These are phyloP conservation scores for Chloris gayana DNA, from an alignment of 176 grass and related monocot species.

Conservation along the genomic window DNA sequence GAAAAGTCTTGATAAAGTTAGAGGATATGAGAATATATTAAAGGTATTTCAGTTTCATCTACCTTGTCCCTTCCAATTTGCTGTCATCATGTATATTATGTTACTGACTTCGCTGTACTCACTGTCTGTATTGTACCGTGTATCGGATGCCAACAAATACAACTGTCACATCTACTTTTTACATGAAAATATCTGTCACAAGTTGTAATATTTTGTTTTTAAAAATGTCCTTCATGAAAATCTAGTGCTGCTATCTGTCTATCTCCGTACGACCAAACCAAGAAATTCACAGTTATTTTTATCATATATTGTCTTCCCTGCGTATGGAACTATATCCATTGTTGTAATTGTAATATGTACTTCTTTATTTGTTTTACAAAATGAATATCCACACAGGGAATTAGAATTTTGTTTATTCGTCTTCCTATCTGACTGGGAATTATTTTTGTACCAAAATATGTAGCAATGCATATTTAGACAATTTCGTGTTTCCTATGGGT, in stretches of 20 bases:
- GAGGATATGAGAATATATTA: slow-evolving; percentile 7
- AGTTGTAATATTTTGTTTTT: neutral
- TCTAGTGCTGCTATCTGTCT: neutral
- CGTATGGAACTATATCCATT: neutral
- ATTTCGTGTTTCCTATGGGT: too few species aligned
- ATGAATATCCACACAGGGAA: slow-evolving; percentile 2
- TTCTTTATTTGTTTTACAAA: slow-evolving; percentile 5
- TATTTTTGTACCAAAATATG: slow-evolving; percentile 4
- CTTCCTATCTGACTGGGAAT: slow-evolving; percentile 14
- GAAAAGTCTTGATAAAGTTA: slow-evolving; percentile 33
- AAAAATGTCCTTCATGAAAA: neutral
- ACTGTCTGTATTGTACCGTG: neutral
- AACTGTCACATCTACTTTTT: neutral
- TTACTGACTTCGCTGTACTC: neutral
- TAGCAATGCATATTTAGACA: neutral
- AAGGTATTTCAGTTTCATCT: slow-evolving; percentile 27
- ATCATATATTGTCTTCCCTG: too few species aligned
- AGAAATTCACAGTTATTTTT: neutral
- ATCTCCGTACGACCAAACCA: neutral
- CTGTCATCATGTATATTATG: neutral
- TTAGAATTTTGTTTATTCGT: slow-evolving; percentile 13
- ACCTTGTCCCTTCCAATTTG: slow-evolving; percentile 11
- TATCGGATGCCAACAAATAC: neutral
- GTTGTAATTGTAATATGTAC: neutral
- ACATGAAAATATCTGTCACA: too few species aligned